phyloP scores from a whole-genome alignment of 176 grass and related monocot species.

The Carex littledalei region DNA sequence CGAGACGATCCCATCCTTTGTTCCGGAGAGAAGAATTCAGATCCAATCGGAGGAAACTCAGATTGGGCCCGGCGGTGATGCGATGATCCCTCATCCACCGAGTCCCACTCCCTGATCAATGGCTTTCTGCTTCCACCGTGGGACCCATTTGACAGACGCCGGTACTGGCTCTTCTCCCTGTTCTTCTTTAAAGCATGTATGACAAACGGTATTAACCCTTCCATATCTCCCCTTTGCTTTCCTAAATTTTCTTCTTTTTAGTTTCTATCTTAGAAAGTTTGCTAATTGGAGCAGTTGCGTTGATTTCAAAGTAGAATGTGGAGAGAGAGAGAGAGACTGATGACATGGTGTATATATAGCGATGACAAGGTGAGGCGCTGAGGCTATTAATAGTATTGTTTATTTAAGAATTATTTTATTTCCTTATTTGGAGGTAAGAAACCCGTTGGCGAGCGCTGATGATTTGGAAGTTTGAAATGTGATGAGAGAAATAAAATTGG shows the following conservation, averaged over 20 bases:
- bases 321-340: neutral
- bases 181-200: slow-evolving; percentile 64
- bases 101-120: slow-evolving; percentile 38
- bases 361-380: neutral
- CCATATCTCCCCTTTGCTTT: slow-evolving; percentile 31
- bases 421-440: neutral
- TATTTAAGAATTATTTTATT: neutral
- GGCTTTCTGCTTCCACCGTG: slow-evolving; percentile 33
- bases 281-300: neutral
- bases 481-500: neutral
- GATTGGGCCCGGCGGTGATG: slow-evolving; percentile 26
- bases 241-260: neutral
- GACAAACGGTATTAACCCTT: slow-evolving; percentile 80
- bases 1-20: slow-evolving; percentile 1
- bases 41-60: slow-evolving; percentile 20
- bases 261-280: neutral
- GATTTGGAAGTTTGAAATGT: neutral
- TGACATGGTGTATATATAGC: neutral
- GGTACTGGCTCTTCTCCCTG: slow-evolving; percentile 27
- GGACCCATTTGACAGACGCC: slow-evolving; percentile 38
- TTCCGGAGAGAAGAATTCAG: neutral
- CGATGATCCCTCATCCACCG: slow-evolving; percentile 18
- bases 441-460: neutral
- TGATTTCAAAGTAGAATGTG: neutral
- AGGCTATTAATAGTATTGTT: neutral